These are phyloP conservation scores for Elsinoe ampelina DNA, from an alignment of 2,329 filamentous ascomycete genomes.

Conservation along the genomic window DNA sequence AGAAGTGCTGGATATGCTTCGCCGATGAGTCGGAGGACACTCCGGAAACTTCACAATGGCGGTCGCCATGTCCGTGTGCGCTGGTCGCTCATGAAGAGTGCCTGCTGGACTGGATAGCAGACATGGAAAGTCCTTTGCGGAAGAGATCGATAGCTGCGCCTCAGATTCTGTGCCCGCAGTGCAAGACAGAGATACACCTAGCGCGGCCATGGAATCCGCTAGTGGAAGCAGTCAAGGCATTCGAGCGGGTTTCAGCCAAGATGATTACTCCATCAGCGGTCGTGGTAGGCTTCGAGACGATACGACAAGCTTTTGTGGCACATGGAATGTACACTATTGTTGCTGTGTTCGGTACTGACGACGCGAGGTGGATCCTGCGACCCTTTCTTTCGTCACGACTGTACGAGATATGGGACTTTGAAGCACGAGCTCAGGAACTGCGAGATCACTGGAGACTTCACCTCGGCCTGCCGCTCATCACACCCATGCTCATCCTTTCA, in stretches of 20 bases:
- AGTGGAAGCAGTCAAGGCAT: constrained; percentile 54
- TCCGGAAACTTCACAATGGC: constrained; percentile 60
- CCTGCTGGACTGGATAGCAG: constrained; percentile 86
- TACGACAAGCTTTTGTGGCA: constrained; percentile 38
- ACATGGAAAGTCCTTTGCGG: constrained; percentile 59
- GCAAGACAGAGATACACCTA: constrained; percentile 71
- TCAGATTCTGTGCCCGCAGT: constrained; percentile 76
- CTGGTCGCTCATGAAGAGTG: constrained; percentile 85
- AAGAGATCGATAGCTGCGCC: constrained; percentile 38
- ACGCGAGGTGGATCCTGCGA: constrained; percentile 47
- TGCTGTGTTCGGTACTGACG: constrained; percentile 55
- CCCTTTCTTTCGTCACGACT: constrained; percentile 27
- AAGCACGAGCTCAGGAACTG: constrained; percentile 20
- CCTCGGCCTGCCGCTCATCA: constrained; percentile 58
- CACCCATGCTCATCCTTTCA: constrained; percentile 57
- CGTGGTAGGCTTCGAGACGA: constrained; percentile 29
- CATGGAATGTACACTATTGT: constrained; percentile 56
- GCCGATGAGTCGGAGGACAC: constrained; percentile 55
- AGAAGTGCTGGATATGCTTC: constrained; percentile 63
- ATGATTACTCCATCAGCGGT: constrained; percentile 55
- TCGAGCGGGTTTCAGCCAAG: constrained; percentile 48
- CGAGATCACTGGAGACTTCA: constrained; percentile 41
- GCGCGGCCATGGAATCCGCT: constrained; percentile 64
- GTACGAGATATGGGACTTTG: constrained; percentile 28
- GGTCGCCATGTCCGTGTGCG: constrained; percentile 81